These are phyloP conservation scores for Penicillium expansum DNA, from an alignment of 2,329 filamentous ascomycete species.

Conservation along the genomic window DNA sequence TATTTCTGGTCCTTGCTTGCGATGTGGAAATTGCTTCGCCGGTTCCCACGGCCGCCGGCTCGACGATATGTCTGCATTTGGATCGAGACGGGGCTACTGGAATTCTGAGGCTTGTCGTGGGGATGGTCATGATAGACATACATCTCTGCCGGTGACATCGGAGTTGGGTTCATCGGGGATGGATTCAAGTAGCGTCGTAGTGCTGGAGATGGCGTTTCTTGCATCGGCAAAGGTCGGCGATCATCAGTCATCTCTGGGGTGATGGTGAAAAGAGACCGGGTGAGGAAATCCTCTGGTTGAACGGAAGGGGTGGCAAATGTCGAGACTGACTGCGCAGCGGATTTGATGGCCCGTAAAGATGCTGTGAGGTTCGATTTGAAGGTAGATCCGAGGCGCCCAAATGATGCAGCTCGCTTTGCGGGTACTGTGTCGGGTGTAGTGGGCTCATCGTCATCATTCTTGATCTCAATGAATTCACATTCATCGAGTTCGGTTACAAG, in stretches of 20 bases:
- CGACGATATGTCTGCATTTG: conserved; percentile 61
- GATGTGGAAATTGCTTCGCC: conserved; percentile 36
- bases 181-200: conserved; percentile 62
- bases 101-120: conserved; percentile 31
- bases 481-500: conserved; percentile 39
- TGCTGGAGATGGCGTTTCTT: conserved; percentile 55
- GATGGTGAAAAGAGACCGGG: conserved; percentile 55
- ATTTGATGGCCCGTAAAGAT: conserved; percentile 60
- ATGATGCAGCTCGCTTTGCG: conserved; percentile 25
- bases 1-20: conserved; percentile 40
- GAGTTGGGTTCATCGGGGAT: conserved; percentile 44
- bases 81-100: conserved; percentile 52
- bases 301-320: conserved; percentile 54
- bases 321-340: conserved; percentile 60
- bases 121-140: conserved; percentile 44
- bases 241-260: conserved; percentile 60
- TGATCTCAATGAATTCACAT: conserved; percentile 19
- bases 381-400: conserved; percentile 45
- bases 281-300: conserved; percentile 59
- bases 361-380: conserved; percentile 65
- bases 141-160: conserved; percentile 46
- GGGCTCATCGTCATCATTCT: conserved; percentile 14
- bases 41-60: conserved; percentile 31
- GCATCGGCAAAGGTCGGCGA: conserved; percentile 55
- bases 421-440: conserved; percentile 11